Evolutionary conservation across 176 grass and related monocot genomes (phyloP), one percentile per base, ranked within the genome.

Genomic region (Oryza officinalis): DNA sequence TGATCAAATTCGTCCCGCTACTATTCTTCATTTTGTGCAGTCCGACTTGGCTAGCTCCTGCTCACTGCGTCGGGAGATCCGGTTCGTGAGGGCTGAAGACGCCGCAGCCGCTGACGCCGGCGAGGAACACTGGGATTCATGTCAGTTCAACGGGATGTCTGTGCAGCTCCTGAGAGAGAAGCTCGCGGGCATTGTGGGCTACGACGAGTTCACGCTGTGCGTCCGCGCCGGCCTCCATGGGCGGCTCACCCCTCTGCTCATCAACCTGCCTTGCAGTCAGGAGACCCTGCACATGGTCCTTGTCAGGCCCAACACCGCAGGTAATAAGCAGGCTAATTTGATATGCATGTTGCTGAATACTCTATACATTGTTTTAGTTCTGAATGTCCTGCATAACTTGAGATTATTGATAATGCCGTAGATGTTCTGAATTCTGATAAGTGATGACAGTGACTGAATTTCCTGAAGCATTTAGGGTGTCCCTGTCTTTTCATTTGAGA

Each of bases 241-340:
- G 31, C 35, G 33, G 37, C 50, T 38, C 23, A 63, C 45, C 26
- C 83, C 74, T 71, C 74, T 85, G 35, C 11, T 43, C 37, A 32
- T 76, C 25, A 15, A 85, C 83, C 37, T 85, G 65, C 83, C 83
- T 44, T 66, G 26, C 49, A 71, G 83, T 47, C 67, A 14, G 35
- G 74, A 85, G 74, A 44, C 65, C 4, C 52, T 78, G 37, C 4
- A 25, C 50, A 23, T 76, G 2, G 50, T 76, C 1, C 17, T 38
- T 32, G 0, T 60, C 31, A 38, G 13, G 6, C 15, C 7, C 38
- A 22, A 63, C 52, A 3, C 5, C 69, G 6, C 0, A 72, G 84
- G 84, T 38, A 30, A 30, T 30, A 8, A 38, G 37, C 37, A 38
- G 37, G 7, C 1, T 37, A 37, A 4, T 38, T 38, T 8, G 37